Percentiles rank a stretch among this genome's conserved stretches.
phyloP scores from a whole-genome alignment of 106 monocot species.

The Dactylorhiza incarnata region DNA sequence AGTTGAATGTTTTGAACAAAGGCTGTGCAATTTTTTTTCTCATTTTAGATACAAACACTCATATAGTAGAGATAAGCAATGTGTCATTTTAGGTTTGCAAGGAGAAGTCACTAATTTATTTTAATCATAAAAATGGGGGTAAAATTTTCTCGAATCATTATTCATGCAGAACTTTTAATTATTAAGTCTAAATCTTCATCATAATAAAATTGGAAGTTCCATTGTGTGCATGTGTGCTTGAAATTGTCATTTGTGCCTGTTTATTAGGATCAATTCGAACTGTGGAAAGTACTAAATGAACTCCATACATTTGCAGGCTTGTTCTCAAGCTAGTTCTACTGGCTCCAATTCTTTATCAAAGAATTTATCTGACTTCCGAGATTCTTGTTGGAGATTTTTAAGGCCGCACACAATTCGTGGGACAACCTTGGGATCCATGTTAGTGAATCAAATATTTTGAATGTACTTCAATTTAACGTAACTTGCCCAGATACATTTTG shows the following conservation, averaged over 20 bases:
- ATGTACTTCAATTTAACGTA: background rate
- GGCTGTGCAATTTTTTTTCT: no score
- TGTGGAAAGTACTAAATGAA: constrained; percentile 1
- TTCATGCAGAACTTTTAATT: background rate
- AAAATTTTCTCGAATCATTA: background rate
- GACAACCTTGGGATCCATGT: constrained; percentile 87
- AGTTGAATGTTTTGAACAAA: no score
- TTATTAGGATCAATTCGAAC: background rate
- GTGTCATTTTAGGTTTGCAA: background rate
- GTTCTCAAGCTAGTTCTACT: constrained; percentile 50
- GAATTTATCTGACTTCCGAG: constrained; percentile 43
- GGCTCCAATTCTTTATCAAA: constrained; percentile 34
- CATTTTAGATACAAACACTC: background rate
- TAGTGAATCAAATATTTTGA: constrained; percentile 11
- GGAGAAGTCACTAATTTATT: background rate
- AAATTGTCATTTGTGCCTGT: background rate
- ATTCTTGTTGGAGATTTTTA: constrained; percentile 87
- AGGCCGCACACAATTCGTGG: constrained; percentile 98
- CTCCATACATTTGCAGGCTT: constrained; percentile 37
- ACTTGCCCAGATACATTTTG: background rate
- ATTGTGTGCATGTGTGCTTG: background rate
- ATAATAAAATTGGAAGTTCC: background rate
- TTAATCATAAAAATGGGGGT: background rate
- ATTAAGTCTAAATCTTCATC: background rate
- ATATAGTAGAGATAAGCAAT: background rate